A percentile compares a stretch with the other conserved stretches of the same genome.
These are phyloP conservation scores for Globisporangium barbulae DNA, from an alignment of 352 stramenopile species.

Conservation along the genomic window DNA sequence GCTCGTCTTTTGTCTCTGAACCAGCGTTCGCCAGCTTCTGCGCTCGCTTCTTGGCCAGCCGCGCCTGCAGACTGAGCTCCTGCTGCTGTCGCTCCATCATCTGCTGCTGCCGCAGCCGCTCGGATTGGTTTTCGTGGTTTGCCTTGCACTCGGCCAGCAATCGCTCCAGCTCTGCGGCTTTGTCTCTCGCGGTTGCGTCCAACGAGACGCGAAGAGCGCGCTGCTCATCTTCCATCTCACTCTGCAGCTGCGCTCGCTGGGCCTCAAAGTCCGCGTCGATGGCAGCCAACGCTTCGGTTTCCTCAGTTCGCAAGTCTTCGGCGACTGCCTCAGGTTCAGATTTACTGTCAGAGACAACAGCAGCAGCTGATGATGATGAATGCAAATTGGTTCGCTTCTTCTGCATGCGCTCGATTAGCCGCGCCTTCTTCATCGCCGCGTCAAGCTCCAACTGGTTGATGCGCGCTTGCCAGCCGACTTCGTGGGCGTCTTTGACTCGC, in stretches of 20 bases:
- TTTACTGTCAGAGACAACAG: background rate
- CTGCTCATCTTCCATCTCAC: constrained; percentile 15
- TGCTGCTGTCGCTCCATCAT: constrained; percentile 31
- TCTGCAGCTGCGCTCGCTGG: constrained; percentile 16
- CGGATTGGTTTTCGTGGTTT: constrained; percentile 26
- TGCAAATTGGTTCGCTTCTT: constrained; percentile 22
- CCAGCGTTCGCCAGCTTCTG: background rate
- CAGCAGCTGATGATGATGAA: background rate
- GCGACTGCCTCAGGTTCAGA: background rate
- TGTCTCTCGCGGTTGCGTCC: constrained; percentile 14
- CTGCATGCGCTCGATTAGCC: constrained; percentile 26
- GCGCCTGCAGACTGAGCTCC: constrained; percentile 39
- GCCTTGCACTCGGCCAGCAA: constrained; percentile 33
- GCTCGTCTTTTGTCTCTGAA: background rate
- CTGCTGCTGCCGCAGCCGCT: constrained; percentile 27
- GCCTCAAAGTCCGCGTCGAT: constrained; percentile 28
- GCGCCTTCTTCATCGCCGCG: constrained; percentile 26
- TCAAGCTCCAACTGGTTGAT: constrained; percentile 32
- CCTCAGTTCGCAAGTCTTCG: constrained; percentile 19
- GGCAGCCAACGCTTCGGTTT: constrained; percentile 24
- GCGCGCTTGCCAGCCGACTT: constrained; percentile 20
- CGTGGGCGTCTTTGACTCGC: constrained; percentile 29
- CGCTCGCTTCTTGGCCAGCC: constrained; percentile 29
- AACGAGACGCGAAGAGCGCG: constrained; percentile 12
- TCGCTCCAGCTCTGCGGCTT: constrained; percentile 27